Base-by-base conservation (phyloP, 768 basidiomycete genomes). In the Pleurotus pulmonarius region DNA sequence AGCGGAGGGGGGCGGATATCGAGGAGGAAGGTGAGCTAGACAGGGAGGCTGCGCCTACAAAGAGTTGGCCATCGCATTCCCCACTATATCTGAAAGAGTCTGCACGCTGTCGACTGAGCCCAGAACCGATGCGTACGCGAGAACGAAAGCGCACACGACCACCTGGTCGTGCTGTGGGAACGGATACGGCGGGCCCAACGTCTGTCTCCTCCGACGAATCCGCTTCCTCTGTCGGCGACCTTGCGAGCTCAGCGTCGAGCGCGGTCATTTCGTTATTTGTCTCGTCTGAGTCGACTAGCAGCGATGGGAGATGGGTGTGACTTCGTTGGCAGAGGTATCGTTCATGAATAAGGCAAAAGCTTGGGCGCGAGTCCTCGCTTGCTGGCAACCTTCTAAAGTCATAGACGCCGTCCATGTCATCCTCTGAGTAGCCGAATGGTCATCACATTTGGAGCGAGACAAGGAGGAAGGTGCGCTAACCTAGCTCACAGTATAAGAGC, bases 1-100 rank as follows among this genome's bases (percentile, higher is more conserved):
- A 80, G 47, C 84, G 87, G 20, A 93, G 75, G 15, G 91, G 92
- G 1, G 81, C 91, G 39, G 90, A 92, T 59, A 93, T 87, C 40
- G 90, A 91, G 2, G 90, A 92, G 3, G 89, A 90, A 3, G 80
- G 81, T 1, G 90, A 90, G 43, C 79, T 77, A 5, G 85, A 84
- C 18, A 74, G 62, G 34, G 85, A 82, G 16, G 75, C 73, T 3
- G 74, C 75, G 13, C 68, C 60, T 3, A 70, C 63, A 5, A 72
- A 67, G 48, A 69, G 61, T 26, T 40, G 59, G 29, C 29, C 8
- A 57, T 41, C 49, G 65, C n/a, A 63, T 37, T 65, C 65, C 41
- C 40, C 12, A 47, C 25, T 55, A 34, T 51, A 26, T 29, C 52
- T n/a, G 64, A 59, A 15, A 45, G 53, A 52, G 25, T 61, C 64